These are phyloP conservation scores for Oenanthe sinensis DNA, from an alignment of 129 eudicot species.

Conservation along the genomic window DNA sequence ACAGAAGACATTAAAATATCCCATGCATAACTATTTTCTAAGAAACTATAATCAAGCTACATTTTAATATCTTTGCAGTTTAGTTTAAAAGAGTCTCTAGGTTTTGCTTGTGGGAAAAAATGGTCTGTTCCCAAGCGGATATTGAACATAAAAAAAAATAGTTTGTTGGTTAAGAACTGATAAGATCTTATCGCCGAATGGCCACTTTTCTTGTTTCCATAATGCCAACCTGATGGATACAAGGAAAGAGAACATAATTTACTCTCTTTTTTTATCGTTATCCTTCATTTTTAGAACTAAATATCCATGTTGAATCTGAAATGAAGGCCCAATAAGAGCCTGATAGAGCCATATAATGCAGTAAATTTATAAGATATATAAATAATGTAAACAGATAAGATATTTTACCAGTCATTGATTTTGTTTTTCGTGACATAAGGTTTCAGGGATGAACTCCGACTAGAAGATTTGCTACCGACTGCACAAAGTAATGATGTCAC, in stretches of 20 bases:
- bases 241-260: not conserved
- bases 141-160: not conserved
- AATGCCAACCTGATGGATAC: not conserved
- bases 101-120: not conserved
- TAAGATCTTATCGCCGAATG: not conserved
- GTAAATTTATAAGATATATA: too few relatives aligned
- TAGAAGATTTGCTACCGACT: conserved; percentile 50
- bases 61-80: not conserved
- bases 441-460: conserved; percentile 68
- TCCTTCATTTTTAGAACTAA: not conserved
- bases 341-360: not conserved
- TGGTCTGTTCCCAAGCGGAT: not conserved
- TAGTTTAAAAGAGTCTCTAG: not conserved
- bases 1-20: not conserved
- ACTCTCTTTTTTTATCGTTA: not conserved
- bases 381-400: not conserved
- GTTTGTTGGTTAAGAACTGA: not conserved
- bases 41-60: not conserved
- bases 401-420: conserved; percentile 71
- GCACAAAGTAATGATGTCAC: conserved; percentile 62
- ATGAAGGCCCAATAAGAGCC: not conserved
- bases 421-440: conserved; percentile 68
- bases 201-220: not conserved
- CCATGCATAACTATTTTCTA: not conserved
- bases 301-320: not conserved